A percentile compares a stretch with the other conserved stretches of the same genome.
Conservation (phyloP, 1,284 basidiomycete species). For the Cryptococcus sp. region DNA sequence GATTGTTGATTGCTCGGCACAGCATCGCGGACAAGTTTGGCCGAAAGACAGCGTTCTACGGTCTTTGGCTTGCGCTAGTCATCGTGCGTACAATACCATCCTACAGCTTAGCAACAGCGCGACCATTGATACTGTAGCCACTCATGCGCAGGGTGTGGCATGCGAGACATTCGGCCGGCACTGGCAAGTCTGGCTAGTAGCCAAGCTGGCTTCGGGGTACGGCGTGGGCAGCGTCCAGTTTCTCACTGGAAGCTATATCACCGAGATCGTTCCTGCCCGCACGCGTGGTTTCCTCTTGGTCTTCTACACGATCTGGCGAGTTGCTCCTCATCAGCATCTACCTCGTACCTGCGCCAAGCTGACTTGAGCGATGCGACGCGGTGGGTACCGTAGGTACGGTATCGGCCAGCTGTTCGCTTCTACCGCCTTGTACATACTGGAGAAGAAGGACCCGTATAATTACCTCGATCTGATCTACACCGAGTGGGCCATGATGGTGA, state of each 20-base stretch:
- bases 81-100: background rate
- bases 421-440: slow-evolving; percentile 14
- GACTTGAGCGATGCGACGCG: background rate
- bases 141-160: slow-evolving; percentile 5
- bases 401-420: slow-evolving; percentile 21
- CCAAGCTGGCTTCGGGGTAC: slow-evolving; percentile 22
- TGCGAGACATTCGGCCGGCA: slow-evolving; percentile 13
- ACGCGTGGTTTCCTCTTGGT: slow-evolving; percentile 27
- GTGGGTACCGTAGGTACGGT: background rate
- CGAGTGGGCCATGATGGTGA: slow-evolving; percentile 13
- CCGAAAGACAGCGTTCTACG: slow-evolving; percentile 19
- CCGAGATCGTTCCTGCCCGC: slow-evolving; percentile 22
- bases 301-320: slow-evolving; percentile 14
- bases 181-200: slow-evolving; percentile 23
- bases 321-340: background rate
- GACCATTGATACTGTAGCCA: background rate
- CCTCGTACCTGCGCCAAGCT: background rate
- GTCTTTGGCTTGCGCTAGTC: slow-evolving; percentile 20
- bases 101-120: background rate
- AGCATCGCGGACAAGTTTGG: slow-evolving; percentile 21
- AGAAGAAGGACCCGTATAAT: slow-evolving; percentile 15
- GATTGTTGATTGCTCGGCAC: background rate
- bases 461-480: slow-evolving; percentile 24
- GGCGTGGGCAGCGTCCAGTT: slow-evolving; percentile 27
- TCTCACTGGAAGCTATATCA: slow-evolving; percentile 21